Base-by-base conservation (phyloP, 306 rosid genomes). In the Urtica urens region DNA sequence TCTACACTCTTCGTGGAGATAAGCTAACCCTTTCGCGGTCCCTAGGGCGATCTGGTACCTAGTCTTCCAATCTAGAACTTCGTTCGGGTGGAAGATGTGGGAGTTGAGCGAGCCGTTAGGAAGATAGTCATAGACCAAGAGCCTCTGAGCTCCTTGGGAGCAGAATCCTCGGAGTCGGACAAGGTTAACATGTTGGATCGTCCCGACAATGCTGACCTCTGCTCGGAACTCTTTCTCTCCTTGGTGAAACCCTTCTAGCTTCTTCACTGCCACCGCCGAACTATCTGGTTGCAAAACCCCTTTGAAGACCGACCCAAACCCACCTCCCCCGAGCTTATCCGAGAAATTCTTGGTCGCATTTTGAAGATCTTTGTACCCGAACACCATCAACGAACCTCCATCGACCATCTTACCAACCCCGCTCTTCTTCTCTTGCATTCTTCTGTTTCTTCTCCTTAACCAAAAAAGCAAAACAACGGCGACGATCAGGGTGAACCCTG, bases 201-300 rank as follows among this genome's bases (percentile, higher is more conserved):
- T 78, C 19, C 97, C 95, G 20, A 84, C 81, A 15, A 95, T 84
- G 60, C 90, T 72, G 26, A 88, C 93, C 66, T 84, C 97, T 31
- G 83, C 64, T 21, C 95, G 54, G 40, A 88, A 83, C 51, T 84
- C 95, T 76, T 81, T 84, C 90, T 88, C 97, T 10, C 97, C 93
- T 68, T 88, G 93, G 71, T 72, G 67, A 26, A 88, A 53, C 59
- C 93, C 66, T 46, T 88, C 86, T 3, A 88, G 93, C 67, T 68
- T 84, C 72, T 87, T 83, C 68, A 81, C 97, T 31, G 97, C 97
- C 40, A 88, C 88, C 16, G 49, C 27, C 0, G 77, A 49, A 21
- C 77, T 68, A 62, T 82, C 96, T 31, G 55, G 48, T n/a, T n/a
- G n/a, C 34, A 86, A 51, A 55, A 66, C 71, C 10, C 96, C 96